Evolutionary conservation across 2,329 filamentous ascomycete genomes (phyloP), one percentile per base, ranked within the genome.

Genomic region (Trichophyton verrucosum): DNA sequence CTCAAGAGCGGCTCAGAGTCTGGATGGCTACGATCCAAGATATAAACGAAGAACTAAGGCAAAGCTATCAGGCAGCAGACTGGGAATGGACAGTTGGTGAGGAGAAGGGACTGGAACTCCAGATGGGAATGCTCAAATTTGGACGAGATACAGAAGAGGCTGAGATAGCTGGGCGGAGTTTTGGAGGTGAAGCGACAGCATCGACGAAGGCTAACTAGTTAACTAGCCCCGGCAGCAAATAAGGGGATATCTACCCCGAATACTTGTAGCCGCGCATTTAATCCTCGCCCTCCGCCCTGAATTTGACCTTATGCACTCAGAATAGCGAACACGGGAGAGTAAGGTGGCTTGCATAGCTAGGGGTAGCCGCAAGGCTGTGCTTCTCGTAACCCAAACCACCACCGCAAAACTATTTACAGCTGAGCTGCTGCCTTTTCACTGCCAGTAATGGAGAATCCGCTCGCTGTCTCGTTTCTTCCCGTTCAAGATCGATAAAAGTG

Each of bases 41-140:
- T 8, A 60, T 62, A 6, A 62, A 62, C n/a, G 22, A 51, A 15
- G 61, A 60, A 15, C 40, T 60, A 9, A 27, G 57, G 22, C 36
- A 60, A 17, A 1, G 9, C 3, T 51, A 58, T 20, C 57, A 38
- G 40, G 38, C 51, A 8, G 51, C 40, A 6, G 61, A 62, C 40
- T 62, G 61, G 61, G 17, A 51, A 17, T 62, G 61, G 61, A 55
- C 47, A n/a, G 58, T 62, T n/a, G 61, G 57, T 13, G 58, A 57
- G 36, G 57, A 62, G 42, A 57, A 33, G 24, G 61, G 58, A 1
- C 22, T 62, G 30, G 61, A 62, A 24, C 44, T 62, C 24, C 61
- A 62, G 38, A 60, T 62, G 51, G 61, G 61, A 2, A 62, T 62
- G 61, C 61, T 62, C 20, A 62, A 62, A 33, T 62, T 62, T 44